phyloP scores from a whole-genome alignment of 345 rosid genomes.

The Hibiscus tridactylites region DNA sequence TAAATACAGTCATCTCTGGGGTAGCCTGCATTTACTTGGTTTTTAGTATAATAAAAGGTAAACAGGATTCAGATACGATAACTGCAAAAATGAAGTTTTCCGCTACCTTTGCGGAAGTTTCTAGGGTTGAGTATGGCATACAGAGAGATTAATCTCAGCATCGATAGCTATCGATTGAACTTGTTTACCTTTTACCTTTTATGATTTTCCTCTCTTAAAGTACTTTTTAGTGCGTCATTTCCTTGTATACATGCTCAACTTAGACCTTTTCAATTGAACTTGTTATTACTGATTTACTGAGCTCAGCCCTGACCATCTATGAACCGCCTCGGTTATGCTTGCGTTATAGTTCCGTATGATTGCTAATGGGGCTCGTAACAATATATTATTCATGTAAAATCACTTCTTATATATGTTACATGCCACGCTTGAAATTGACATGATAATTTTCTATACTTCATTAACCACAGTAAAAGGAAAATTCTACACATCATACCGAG shows the following conservation, averaged over 20 bases:
- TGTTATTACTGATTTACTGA: slow-evolving; percentile 4
- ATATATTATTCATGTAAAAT: not conserved
- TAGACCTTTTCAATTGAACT: not conserved
- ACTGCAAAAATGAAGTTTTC: not conserved
- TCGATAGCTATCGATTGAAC: no score
- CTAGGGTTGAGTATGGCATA: not conserved
- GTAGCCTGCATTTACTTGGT: not conserved
- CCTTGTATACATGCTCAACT: slow-evolving; percentile 1
- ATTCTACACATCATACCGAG: not conserved
- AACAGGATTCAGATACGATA: not conserved
- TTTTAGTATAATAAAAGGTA: not conserved
- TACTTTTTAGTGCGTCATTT: not conserved
- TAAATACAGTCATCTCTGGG: not conserved
- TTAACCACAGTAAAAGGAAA: not conserved
- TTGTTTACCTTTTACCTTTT: no score
- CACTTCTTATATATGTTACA: not conserved
- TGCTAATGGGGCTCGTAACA: not conserved
- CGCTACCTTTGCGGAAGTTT: not conserved
- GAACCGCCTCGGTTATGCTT: not conserved
- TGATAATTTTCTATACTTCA: not conserved
- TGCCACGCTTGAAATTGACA: not conserved
- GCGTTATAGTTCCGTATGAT: not conserved
- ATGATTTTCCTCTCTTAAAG: not conserved
- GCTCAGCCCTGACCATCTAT: not conserved
- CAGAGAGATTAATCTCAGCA: not conserved